Conservation (phyloP, 2,329 filamentous ascomycete genomes). For the Leptographium radiaticola region DNA sequence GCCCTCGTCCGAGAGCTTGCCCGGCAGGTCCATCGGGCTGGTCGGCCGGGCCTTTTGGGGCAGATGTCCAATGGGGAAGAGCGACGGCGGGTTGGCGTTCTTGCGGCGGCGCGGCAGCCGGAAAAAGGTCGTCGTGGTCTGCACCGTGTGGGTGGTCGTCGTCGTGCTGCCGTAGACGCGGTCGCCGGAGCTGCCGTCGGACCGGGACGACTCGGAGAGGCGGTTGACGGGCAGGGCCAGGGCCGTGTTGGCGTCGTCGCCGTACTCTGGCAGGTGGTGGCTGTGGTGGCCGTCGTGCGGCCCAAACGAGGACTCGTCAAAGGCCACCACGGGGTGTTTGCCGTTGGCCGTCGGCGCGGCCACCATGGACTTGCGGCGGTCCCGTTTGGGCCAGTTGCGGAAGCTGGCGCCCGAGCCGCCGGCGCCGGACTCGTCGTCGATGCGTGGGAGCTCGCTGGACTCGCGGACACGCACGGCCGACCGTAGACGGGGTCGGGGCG, state of each 20-base stretch:
- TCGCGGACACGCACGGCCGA: constrained; percentile 39
- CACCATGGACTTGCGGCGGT: constrained; percentile 27
- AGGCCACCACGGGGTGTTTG: constrained; percentile 34
- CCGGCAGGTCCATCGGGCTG: not conserved
- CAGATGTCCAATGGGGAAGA: constrained; percentile 81
- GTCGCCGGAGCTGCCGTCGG: constrained; percentile 70
- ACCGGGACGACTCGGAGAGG: constrained; percentile 77
- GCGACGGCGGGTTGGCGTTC: constrained; percentile 41
- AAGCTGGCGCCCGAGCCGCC: constrained; percentile 7
- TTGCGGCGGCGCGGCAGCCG: constrained; percentile 58
- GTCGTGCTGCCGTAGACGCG: constrained; percentile 43
- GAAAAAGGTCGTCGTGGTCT: constrained; percentile 63
- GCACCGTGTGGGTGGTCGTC: constrained; percentile 49
- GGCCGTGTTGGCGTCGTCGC: constrained; percentile 41
- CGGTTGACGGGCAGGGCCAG: constrained; percentile 52
- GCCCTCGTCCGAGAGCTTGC: not conserved
- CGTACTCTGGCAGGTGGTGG: constrained; percentile 33
- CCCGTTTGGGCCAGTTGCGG: constrained; percentile 21
- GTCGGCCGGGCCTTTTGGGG: constrained; percentile 27
- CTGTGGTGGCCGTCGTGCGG: not conserved
- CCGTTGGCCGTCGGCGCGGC: constrained; percentile 22
- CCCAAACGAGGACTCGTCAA: constrained; percentile 43
- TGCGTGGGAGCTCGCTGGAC: constrained; percentile 34
- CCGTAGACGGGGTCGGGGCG: constrained; percentile 41
- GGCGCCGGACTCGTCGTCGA: constrained; percentile 15